These are phyloP conservation scores for Pleurostoma richardsiae DNA, from an alignment of 2,329 filamentous ascomycete genomes.

Conservation along the genomic window DNA sequence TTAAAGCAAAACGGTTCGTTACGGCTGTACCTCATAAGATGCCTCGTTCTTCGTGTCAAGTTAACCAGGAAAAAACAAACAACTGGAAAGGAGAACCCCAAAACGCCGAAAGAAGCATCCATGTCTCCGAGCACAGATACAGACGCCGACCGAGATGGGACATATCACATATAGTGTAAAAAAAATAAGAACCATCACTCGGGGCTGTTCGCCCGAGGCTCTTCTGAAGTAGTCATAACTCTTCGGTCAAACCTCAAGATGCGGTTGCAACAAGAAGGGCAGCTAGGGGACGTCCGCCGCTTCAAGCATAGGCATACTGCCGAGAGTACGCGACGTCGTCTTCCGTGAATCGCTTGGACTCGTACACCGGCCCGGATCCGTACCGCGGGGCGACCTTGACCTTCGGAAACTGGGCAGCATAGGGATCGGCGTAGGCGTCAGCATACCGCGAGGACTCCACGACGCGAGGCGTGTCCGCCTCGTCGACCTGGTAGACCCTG, in stretches of 20 bases:
- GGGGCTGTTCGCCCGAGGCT: not conserved
- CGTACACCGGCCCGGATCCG: constrained; percentile 9
- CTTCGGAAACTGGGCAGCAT: constrained; percentile 6
- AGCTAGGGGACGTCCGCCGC: no score
- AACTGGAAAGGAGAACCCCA: not conserved
- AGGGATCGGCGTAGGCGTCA: constrained; percentile 1
- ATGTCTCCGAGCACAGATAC: not conserved
- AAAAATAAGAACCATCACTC: not conserved
- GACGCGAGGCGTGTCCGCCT: constrained; percentile 1
- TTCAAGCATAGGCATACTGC: not conserved
- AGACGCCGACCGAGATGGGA: not conserved
- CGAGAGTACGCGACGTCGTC: constrained; percentile 11
- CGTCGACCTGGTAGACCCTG: constrained; percentile 5
- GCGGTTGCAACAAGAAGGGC: no score
- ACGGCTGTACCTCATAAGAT: not conserved
- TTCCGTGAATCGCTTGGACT: constrained; percentile 11
- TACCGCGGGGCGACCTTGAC: constrained; percentile 10
- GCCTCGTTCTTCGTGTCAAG: not conserved
- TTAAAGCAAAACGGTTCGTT: not conserved
- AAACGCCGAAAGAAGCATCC: not conserved
- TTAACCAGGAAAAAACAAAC: not conserved
- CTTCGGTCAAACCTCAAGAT: no score
- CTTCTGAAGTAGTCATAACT: no score
- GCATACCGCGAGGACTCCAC: not conserved
- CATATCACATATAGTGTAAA: not conserved